Conservation (phyloP, 2,329 filamentous ascomycete species). For the Colletotrichum limetticola region DNA sequence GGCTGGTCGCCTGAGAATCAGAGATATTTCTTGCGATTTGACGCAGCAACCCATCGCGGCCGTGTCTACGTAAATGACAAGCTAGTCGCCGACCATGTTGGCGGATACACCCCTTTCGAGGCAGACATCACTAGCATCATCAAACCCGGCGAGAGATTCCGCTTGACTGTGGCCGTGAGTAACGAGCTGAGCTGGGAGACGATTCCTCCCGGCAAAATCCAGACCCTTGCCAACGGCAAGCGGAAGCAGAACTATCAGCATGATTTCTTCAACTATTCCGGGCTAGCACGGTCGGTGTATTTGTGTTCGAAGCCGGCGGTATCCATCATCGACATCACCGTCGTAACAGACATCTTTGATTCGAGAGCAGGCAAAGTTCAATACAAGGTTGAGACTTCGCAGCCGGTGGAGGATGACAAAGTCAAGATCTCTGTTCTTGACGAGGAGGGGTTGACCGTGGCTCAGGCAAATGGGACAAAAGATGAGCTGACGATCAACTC, state of each 20-base stretch:
- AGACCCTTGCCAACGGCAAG: conserved; percentile 34
- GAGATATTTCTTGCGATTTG: conserved; percentile 40
- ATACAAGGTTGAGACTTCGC: conserved; percentile 26
- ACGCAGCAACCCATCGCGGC: conserved; percentile 42
- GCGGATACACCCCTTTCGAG: conserved; percentile 44
- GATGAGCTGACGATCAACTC: conserved; percentile 36
- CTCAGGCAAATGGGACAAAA: conserved; percentile 5
- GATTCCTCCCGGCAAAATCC: conserved; percentile 40
- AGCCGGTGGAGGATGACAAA: neutral
- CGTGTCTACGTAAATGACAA: conserved; percentile 42
- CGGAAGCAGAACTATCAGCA: conserved; percentile 41
- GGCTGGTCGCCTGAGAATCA: conserved; percentile 29
- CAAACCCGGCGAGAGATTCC: conserved; percentile 38
- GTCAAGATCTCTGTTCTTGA: conserved; percentile 20
- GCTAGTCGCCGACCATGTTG: conserved; percentile 39
- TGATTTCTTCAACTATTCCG: conserved; percentile 46
- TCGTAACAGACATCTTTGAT: conserved; percentile 37
- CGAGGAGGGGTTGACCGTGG: conserved; percentile 25
- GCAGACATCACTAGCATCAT: conserved; percentile 39
- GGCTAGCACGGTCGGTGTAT: conserved; percentile 43
- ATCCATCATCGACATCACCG: conserved; percentile 39
- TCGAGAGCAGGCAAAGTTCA: conserved; percentile 18
- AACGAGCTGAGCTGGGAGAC: conserved; percentile 44
- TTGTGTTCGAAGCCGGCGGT: conserved; percentile 39
- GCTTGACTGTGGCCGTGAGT: conserved; percentile 44